These are phyloP conservation scores for Vickermania ingenoplastis DNA, from an alignment of 208 protist species.

Conservation along the genomic window DNA sequence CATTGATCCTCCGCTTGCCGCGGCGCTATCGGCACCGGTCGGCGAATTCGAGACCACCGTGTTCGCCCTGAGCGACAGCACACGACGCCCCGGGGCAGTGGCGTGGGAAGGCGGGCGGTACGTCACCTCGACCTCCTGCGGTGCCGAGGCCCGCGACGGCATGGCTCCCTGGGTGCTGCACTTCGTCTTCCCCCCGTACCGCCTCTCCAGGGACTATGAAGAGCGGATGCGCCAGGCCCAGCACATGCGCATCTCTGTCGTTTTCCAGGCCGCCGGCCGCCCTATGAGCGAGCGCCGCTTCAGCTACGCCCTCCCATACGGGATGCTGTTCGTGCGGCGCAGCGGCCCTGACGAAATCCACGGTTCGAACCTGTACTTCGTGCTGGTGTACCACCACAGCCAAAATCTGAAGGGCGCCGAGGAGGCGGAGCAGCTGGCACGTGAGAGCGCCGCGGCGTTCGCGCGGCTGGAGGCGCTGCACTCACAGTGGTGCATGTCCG, in stretches of 20 bases:
- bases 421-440: not conserved
- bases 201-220: conserved; percentile 16
- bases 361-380: conserved; percentile 69
- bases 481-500: conserved; percentile 44
- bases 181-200: conserved; percentile 43
- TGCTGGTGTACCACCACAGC: conserved; percentile 30
- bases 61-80: conserved; percentile 46
- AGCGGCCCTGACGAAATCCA: conserved; percentile 47
- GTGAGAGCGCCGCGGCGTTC: conserved; percentile 35
- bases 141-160: conserved; percentile 29
- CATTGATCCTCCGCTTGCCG: too few relatives aligned
- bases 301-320: conserved; percentile 26
- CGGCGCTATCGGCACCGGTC: too few relatives aligned
- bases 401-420: conserved; percentile 2
- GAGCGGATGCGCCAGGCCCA: conserved; percentile 24
- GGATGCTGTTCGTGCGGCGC: conserved; percentile 46
- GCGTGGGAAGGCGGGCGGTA: conserved; percentile 47
- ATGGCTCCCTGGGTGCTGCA: conserved; percentile 67
- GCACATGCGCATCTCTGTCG: conserved; percentile 31
- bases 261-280: conserved; percentile 42
- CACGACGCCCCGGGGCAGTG: conserved; percentile 33
- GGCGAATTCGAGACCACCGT: too few relatives aligned
- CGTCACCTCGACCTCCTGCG: conserved; percentile 12
- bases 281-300: conserved; percentile 10
- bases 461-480: conserved; percentile 34